These are phyloP conservation scores for Botryotinia convoluta DNA, from an alignment of 2,329 filamentous ascomycete genomes.

Conservation along the genomic window DNA sequence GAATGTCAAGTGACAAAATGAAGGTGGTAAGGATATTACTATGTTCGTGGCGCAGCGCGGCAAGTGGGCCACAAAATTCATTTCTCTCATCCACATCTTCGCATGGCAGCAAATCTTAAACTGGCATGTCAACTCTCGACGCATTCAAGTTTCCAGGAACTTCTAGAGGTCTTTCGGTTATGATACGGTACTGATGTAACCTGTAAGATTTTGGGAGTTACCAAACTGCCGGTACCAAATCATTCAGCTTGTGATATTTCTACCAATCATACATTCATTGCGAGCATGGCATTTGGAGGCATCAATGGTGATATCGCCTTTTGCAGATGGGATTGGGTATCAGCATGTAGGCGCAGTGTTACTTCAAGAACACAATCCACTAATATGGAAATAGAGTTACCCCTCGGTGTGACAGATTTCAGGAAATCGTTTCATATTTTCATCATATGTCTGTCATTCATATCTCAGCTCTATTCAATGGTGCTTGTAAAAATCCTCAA, in stretches of 20 bases:
- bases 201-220: conserved; percentile 8
- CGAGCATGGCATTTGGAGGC: neutral
- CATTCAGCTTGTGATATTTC: conserved; percentile 16
- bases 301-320: neutral
- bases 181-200: conserved; percentile 5
- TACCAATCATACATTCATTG: neutral
- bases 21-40: conserved; percentile 6
- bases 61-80: conserved; percentile 9
- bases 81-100: conserved; percentile 5
- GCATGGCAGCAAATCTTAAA: conserved; percentile 9
- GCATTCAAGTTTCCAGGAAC: conserved; percentile 7
- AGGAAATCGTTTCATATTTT: conserved; percentile 9
- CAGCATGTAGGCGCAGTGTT: neutral
- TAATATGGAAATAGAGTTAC: neutral
- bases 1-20: conserved; percentile 21
- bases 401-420: conserved; percentile 1
- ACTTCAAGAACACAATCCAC: conserved; percentile 1
- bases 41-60: conserved; percentile 14
- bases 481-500: conserved; percentile 1
- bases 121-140: conserved; percentile 9
- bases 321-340: conserved; percentile 10
- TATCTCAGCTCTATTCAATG: conserved; percentile 12
- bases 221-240: conserved; percentile 19
- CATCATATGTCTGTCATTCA: conserved; percentile 9
- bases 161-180: conserved; percentile 9